Base-by-base conservation (phyloP, 805 yeast genomes). In the Lachancea waltii region DNA sequence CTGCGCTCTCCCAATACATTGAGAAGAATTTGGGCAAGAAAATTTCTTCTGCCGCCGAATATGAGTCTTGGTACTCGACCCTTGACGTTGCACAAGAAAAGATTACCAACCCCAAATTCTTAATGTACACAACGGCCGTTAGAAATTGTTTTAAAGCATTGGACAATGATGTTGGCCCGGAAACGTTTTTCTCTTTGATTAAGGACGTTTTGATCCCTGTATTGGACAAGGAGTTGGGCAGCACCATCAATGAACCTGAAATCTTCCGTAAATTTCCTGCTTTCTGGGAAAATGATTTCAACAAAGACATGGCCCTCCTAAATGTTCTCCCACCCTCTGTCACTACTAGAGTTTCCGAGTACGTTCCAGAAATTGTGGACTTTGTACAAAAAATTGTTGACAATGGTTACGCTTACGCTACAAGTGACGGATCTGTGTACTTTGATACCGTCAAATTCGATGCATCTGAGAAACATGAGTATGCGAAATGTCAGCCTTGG, bases 401-500 rank as follows among this genome's bases (percentile, higher is more conserved):
- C 3, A 83, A 82, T 50, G 95, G 95, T 0, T 90, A 71, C 60
- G 98, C 90, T 2, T 89, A 89, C 56, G 65, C 77, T 3, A 79
- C 95, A 2, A 63, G 61, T 4, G 96, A 89, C 55, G 97, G 97
- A 0, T 83, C 95, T 7, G 98, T 92, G n/a, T 92, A 92, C 63
- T 92, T 92, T 60, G 94, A 92, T 63, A 89, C 97, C 9, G 73
- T 67, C 6, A 74, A 77, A 35, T 92, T 90, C 58, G 97, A 92
- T 51, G 65, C 65, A 25, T 68, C 71, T 38, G 75, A 77, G 6
- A 64, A 72, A 31, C 98, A 92, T 58, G 81, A 73, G 42, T 92
- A 92, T 60, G 97, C 97, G 26, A 92, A 92, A 63, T 76, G 89
- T 53, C 97, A 92, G 65, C 98, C 98, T 14, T 90, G 97, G 97